Evolutionary conservation across 306 rosid genomes (phyloP), one percentile per base, ranked within the genome.

Genomic region (Betula pendula): DNA sequence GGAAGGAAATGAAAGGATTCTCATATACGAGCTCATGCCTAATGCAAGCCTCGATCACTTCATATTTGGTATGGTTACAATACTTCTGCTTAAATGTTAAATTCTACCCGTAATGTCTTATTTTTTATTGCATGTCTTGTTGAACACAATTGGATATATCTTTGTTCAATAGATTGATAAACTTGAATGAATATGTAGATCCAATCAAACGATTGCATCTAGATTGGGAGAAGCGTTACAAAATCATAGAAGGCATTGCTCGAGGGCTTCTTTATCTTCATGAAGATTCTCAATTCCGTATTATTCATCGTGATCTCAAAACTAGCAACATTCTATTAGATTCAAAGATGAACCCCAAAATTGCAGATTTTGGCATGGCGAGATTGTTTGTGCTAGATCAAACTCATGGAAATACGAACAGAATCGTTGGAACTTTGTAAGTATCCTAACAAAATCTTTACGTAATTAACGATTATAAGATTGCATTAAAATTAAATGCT

Each of bases 331-430:
- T 87, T 60, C 76, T 89, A 2, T n/a, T 89, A 63, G 90, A 89
- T 33, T 71, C 10, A 1, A 79, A 80, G 2, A 77, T 89, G 68
- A 78, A 75, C 19, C 81, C 90, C 0, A 89, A 85, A 49, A 82
- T 87, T 72, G 33, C 88, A 0, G 83, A 89, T 82, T 89, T 89
- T 70, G 91, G 93, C 5, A 51, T 79, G 51, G 89, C 89, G 33
- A 80, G 74, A 63, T 22, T 85, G 5, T 76, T 89, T 68, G 17
- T 6, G 16, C 8, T 42, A 0, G 88, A 85, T 65, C 88, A 89
- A 58, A 72, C 76, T 27, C 81, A 68, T 17, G 83, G 48, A 14
- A 70, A 74, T 66, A 89, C 93, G 1, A 75, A 16, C 8, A 62
- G 72, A 77, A 77, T 81, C 20, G 81, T 79, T 0, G 87, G 88